Base-by-base conservation (phyloP, 1,284 basidiomycete species). In the Schizophyllum amplum region DNA sequence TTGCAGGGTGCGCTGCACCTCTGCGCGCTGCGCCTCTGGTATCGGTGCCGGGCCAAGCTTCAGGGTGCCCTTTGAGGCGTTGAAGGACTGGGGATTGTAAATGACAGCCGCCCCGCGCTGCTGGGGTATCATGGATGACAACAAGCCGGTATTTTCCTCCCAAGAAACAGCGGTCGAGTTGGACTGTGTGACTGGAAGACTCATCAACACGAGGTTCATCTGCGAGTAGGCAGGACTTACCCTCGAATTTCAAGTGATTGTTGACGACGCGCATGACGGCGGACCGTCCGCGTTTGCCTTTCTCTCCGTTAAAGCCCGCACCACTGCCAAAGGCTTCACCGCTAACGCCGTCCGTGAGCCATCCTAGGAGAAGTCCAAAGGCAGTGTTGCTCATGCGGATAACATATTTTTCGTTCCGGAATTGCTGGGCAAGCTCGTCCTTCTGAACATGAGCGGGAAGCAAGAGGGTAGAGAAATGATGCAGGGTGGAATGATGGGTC, bases 201-300 rank as follows among this genome's bases (percentile, higher is more conserved):
- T 54, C 54, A 24, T 47, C 33, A 54, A 27, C 13, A 25, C 24
- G 17, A 52, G 59, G 27, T 13, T 33, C 33, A 47, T 27, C 55
- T 24, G 48, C 52, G 42, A 53, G 61, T 49, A 17, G 55, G 27
- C 54, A 59, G 54, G 24, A 68, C 70, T 74, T 72, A 94, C 94
- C 90, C 67, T 97, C 90, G 63, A 99, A 90, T 51, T 87, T 84
- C 51, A 98, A 79, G 64, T 94, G 87, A 68, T 94, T 94, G 70
- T 98, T 97, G 55, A 99, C 88, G 51, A 99, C 93, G 52, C 88
- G 83, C 82, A 98, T 89, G 59, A 98, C 89, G 7, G 92, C 86
- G 56, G 91, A 81, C 65, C 91, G 73, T 27, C 90, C 89, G 60
- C 89, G 78, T 63, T 90, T 89, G 24, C 88, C 84, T 60, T 81